Evolutionary conservation across 2,329 filamentous ascomycete species (phyloP).

Genomic region (Pseudocercospora crystallina): DNA sequence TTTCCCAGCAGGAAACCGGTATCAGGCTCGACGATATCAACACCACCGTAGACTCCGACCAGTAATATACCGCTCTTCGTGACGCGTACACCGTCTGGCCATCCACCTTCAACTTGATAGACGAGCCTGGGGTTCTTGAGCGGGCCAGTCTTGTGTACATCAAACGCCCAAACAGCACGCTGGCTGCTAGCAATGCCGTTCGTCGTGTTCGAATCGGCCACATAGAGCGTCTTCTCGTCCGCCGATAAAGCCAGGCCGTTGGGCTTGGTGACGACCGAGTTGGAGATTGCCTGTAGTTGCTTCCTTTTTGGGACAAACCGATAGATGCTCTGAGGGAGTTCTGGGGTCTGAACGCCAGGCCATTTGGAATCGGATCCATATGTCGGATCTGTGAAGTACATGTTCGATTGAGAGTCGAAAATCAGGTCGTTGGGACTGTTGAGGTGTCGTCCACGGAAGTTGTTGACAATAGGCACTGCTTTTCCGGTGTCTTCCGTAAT

Average conservation of each 20-base stretch:
- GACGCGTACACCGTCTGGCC: slow-evolving; percentile 25
- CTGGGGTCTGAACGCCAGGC: slow-evolving; percentile 55
- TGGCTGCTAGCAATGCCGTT: slow-evolving; percentile 12
- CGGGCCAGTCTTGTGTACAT: slow-evolving; percentile 16
- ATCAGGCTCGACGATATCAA: slow-evolving; percentile 22
- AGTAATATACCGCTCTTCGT: slow-evolving; percentile 19
- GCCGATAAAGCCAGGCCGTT: slow-evolving; percentile 28
- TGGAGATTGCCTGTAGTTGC: slow-evolving; percentile 53
- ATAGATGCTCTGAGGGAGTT: slow-evolving; percentile 59
- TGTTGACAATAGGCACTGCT: slow-evolving; percentile 51
- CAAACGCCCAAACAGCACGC: slow-evolving; percentile 43
- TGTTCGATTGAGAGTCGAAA: slow-evolving; percentile 45
- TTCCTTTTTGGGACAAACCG: slow-evolving; percentile 52
- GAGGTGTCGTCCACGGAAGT: slow-evolving; percentile 61
- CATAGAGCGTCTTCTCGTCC: slow-evolving; percentile 28
- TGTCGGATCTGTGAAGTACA: slow-evolving; percentile 33
- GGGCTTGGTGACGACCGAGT: slow-evolving; percentile 40
- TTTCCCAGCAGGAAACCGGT: slow-evolving; percentile 51
- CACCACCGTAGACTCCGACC: slow-evolving; percentile 20
- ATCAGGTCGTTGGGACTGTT: slow-evolving; percentile 61
- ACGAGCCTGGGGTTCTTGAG: slow-evolving; percentile 34
- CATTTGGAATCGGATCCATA: slow-evolving; percentile 43
- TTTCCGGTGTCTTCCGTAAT: slow-evolving; percentile 14
- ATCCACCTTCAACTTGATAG: slow-evolving; percentile 40
- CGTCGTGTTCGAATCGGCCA: slow-evolving; percentile 27